Base-by-base conservation (phyloP, 108 stramenopile species). In the Fragilaria crotonensis region DNA sequence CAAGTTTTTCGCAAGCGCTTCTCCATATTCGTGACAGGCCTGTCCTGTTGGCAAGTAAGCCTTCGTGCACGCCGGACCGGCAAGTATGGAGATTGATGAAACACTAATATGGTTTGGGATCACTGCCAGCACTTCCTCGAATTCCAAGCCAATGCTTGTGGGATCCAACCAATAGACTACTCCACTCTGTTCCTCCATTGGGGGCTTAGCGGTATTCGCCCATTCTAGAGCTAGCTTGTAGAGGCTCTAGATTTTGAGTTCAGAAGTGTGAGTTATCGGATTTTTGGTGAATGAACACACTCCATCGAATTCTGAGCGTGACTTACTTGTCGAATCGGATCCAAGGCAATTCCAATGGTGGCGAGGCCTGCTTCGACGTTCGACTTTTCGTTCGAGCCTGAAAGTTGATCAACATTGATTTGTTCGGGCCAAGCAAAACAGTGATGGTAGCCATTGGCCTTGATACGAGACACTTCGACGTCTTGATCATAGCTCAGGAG, bases 371-470 rank as follows among this genome's bases (percentile, higher is more conserved):
- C n/a, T n/a, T n/a, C n/a, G n/a, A n/a, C n/a, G n/a, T n/a, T n/a
- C n/a, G n/a, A n/a, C n/a, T n/a, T n/a, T n/a, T n/a, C n/a, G n/a
- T n/a, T n/a, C n/a, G n/a, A n/a, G n/a, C n/a, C n/a, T n/a, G n/a
- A n/a, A n/a, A n/a, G n/a, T n/a, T n/a, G n/a, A n/a, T n/a, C n/a
- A n/a, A n/a, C n/a, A n/a, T n/a, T 19, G 23, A 19, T 26, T 36
- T 32, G n/a, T 36, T 33, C 54, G 2, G 54, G 54, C n/a, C n/a
- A 56, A 2, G 33, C 30, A 36, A 56, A 21, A 31, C 54, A 56
- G 30, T 56, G 54, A 31, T 56, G 54, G 2, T 21, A 19, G 17
- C 3, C 54, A 19, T 56, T 26, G 54, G 14, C 19, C 4, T 22
- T 29, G 18, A 56, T 31, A 2, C 28, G 28, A 31, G 30, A 19